These are phyloP conservation scores for Lotmaria passim DNA, from an alignment of 208 protist genomes.

Conservation along the genomic window DNA sequence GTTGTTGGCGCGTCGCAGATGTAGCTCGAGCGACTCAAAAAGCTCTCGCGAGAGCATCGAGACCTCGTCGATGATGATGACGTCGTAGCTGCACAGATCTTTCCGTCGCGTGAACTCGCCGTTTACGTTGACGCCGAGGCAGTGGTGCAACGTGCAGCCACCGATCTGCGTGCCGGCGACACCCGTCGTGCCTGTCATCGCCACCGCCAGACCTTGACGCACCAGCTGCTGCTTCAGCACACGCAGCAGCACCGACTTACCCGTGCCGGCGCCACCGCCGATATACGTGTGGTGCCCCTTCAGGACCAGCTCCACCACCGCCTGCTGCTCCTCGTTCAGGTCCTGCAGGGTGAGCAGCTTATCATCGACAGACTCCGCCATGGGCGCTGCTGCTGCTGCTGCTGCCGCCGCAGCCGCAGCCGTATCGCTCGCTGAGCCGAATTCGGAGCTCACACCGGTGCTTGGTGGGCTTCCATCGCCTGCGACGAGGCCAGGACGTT, in stretches of 20 bases:
- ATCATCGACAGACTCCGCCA: constrained; percentile 28
- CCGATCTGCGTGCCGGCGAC: constrained; percentile 81
- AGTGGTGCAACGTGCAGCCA: constrained; percentile 89
- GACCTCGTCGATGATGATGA: constrained; percentile 94
- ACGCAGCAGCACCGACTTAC: constrained; percentile 88
- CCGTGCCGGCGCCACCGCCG: constrained; percentile 87
- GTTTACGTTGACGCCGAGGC: constrained; percentile 82
- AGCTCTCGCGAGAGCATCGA: constrained; percentile 87
- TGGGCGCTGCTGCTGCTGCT: not conserved
- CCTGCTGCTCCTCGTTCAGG: constrained; percentile 84
- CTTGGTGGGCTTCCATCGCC: not conserved
- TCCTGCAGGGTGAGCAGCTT: constrained; percentile 66
- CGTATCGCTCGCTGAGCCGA: not conserved
- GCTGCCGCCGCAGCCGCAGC: not conserved
- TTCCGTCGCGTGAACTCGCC: constrained; percentile 73
- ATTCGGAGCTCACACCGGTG: not conserved
- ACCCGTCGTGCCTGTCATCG: constrained; percentile 86
- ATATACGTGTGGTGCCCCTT: constrained; percentile 87
- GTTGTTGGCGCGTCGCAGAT: constrained; percentile 79
- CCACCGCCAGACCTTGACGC: constrained; percentile 67
- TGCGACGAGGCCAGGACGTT: constrained; percentile 45
- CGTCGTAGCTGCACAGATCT: constrained; percentile 79
- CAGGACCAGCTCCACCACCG: constrained; percentile 74
- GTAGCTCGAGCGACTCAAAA: constrained; percentile 83
- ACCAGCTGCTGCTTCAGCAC: constrained; percentile 75